These are phyloP conservation scores for Aspergillus ochraceus DNA, from an alignment of 2,329 filamentous ascomycete species.

Conservation along the genomic window DNA sequence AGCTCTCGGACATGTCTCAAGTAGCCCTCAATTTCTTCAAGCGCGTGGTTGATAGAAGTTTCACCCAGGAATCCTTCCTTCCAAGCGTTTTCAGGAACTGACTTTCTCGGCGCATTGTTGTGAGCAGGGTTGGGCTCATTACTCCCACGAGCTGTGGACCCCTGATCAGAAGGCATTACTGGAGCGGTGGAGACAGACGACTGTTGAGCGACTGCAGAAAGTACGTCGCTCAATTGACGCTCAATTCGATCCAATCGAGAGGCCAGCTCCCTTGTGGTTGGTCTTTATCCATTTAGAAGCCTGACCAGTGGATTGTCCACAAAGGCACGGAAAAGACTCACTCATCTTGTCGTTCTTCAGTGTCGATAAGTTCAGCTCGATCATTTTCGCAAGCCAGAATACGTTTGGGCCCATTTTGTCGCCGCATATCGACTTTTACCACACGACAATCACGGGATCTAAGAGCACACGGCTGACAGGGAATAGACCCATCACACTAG, in stretches of 20 bases:
- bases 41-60: slow-evolving; percentile 20
- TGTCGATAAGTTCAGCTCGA: not conserved
- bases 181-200: not conserved
- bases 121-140: not conserved
- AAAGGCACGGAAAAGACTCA: not conserved
- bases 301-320: not conserved
- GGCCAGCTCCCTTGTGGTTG: slow-evolving; percentile 1
- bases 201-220: not conserved
- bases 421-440: slow-evolving; percentile 9
- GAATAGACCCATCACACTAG: slow-evolving; percentile 21
- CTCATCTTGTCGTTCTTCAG: not conserved
- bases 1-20: not conserved
- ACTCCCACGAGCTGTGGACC: too few species aligned
- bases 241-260: slow-evolving; percentile 1
- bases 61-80: slow-evolving; percentile 12
- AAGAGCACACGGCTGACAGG: slow-evolving; percentile 16
- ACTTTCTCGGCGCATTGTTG: not conserved
- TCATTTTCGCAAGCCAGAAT: too few species aligned
- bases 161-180: not conserved
- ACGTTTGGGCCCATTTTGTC: not conserved
- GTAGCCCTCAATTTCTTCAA: slow-evolving; percentile 22
- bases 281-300: not conserved
- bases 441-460: slow-evolving; percentile 11
- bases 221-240: not conserved
- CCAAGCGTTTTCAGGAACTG: too few species aligned